These are phyloP conservation scores for Piedraia hortae DNA, from an alignment of 2,329 filamentous ascomycete species.

Conservation along the genomic window DNA sequence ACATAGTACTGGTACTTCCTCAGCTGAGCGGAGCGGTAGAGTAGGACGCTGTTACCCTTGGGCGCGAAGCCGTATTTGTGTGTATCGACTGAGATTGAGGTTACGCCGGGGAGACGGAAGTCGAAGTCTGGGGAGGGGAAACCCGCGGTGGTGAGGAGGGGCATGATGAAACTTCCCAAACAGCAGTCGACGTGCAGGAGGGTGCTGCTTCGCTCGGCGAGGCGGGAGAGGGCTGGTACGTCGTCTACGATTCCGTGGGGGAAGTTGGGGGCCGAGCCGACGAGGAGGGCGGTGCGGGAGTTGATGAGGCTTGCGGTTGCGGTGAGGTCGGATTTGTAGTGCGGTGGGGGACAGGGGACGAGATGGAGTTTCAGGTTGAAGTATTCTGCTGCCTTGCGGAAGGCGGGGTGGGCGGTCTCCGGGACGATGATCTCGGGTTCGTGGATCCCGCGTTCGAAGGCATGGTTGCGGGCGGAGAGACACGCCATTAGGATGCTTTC, in stretches of 20 bases:
- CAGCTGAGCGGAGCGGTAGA: slow-evolving; percentile 59
- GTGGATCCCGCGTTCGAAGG: slow-evolving; percentile 56
- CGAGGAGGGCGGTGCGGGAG: slow-evolving; percentile 74
- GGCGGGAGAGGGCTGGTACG: slow-evolving; percentile 55
- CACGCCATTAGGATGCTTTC: slow-evolving; percentile 95
- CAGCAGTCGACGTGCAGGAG: slow-evolving; percentile 95
- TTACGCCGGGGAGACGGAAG: slow-evolving; percentile 81
- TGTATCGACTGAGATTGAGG: slow-evolving; percentile 84
- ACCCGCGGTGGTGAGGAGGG: slow-evolving; percentile 75
- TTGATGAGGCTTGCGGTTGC: slow-evolving; percentile 69
- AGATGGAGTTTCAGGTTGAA: slow-evolving; percentile 90
- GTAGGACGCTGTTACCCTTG: slow-evolving; percentile 79
- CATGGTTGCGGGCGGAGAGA: slow-evolving; percentile 70
- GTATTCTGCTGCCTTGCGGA: slow-evolving; percentile 82
- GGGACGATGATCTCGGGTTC: slow-evolving; percentile 96
- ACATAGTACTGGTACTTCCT: slow-evolving; percentile 92
- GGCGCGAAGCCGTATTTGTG: slow-evolving; percentile 98
- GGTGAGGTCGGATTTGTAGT: slow-evolving; percentile 57
- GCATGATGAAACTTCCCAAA: slow-evolving; percentile 79
- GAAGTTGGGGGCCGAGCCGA: slow-evolving; percentile 90
- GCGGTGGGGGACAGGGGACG: slow-evolving; percentile 60
- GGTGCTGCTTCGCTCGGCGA: slow-evolving; percentile 52
- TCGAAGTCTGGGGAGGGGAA: slow-evolving; percentile 77
- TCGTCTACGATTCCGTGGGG: slow-evolving; percentile 96
- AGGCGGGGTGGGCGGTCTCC: slow-evolving; percentile 82